Evolutionary conservation across 768 basidiomycete genomes (phyloP), one percentile per base, ranked within the genome.

Genomic region (Xanthoconium stramineum): DNA sequence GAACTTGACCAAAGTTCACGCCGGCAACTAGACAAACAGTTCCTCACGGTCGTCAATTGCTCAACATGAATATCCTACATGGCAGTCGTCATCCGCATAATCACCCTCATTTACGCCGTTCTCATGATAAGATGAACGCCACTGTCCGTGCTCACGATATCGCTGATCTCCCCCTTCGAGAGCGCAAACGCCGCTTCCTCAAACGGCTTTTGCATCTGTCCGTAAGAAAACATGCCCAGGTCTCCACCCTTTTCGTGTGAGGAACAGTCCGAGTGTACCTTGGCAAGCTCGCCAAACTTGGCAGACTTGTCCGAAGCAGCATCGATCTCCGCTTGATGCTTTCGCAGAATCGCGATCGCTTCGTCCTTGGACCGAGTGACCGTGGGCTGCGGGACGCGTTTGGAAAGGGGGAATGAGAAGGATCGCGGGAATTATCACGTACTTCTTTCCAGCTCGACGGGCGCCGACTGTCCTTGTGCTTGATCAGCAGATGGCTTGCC

Each of bases 171-270:
- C 9, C 86, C 90, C 20, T 88, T 80, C 47, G 84, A 67, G 59
- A 94, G 77, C 3, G 74, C 81, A 71, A 81, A 95, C 12, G 91
- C 77, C 33, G 91, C 89, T 32, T 95, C 93, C 74, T 98, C 95
- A 66, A 99, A 99, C 36, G 93, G 87, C 74, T 91, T 94, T 75
- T 99, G 97, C 97, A 99, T 99, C 76, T 91, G 88, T 1, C 88
- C 89, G 17, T 73, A 83, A 1, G 80, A 82, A 66, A 99, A 99
- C 78, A 78, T 79, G 0, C 97, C 93, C 7, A 99, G 82, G 72
- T 99, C 95, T 1, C 97, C 97, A 3, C 79, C 80, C 59, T 89
- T 80, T 20, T 79, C 70, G 66, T 94, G 89, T 38, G 91, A 94
- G 6, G 89, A 89, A 72, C 95, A 98, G 70, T 99, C 95, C 20